These are phyloP conservation scores for Nymphaea colorata DNA, from an alignment of 164 flowering plant genomes.

Conservation along the genomic window DNA sequence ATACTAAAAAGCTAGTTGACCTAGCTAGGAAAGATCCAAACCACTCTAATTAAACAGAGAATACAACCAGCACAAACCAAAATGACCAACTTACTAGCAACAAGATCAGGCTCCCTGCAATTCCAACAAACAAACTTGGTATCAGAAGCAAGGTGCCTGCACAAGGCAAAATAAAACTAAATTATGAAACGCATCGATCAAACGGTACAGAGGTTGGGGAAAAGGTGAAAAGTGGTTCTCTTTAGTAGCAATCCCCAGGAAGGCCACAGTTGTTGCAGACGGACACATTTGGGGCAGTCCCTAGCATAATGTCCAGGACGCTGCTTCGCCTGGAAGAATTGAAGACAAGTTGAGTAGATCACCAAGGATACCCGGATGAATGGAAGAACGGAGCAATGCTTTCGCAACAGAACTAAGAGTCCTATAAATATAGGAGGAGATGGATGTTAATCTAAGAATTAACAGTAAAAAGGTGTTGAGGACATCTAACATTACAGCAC, in stretches of 20 bases:
- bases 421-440: too few relatives aligned
- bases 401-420: too few relatives aligned
- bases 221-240: background rate
- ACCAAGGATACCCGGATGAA: background rate
- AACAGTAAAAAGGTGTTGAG: too few relatives aligned
- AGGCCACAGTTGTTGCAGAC: conserved; percentile 43
- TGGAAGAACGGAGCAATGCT: too few relatives aligned
- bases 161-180: background rate
- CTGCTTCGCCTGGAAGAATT: conserved; percentile 17
- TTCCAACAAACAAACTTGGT: conserved; percentile 51
- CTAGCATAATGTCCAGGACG: conserved; percentile 44
- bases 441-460: too few relatives aligned
- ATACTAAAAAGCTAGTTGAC: too few relatives aligned
- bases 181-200: too few relatives aligned
- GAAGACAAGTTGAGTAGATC: background rate
- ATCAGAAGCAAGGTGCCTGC: conserved; percentile 53
- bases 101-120: conserved; percentile 52
- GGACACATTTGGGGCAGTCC: conserved; percentile 29
- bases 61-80: too few relatives aligned
- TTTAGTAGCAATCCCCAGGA: conserved; percentile 25
- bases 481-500: too few relatives aligned
- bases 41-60: too few relatives aligned
- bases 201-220: background rate
- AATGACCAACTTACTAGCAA: conserved; percentile 26
- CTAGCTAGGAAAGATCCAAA: too few relatives aligned